These are phyloP conservation scores for Candida ortonii DNA, from an alignment of 805 yeast genomes.

Conservation along the genomic window DNA sequence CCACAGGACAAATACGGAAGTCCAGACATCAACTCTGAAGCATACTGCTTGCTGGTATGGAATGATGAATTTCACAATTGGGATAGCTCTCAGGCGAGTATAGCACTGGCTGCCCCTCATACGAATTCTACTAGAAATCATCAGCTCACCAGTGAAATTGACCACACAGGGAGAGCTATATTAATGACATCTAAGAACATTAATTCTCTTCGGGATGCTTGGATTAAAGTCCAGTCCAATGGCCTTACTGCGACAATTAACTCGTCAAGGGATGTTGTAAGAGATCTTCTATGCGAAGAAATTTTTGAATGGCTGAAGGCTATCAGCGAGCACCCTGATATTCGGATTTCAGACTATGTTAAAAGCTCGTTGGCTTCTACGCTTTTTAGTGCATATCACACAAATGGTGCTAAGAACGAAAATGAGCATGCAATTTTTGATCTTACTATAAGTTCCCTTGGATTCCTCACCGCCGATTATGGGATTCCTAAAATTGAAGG, in stretches of 20 bases:
- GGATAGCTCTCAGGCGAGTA: conserved; percentile 27
- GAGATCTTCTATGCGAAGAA: conserved; percentile 44
- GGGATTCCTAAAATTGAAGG: conserved; percentile 36
- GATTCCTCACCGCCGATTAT: conserved; percentile 35
- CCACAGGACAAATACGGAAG: conserved; percentile 35
- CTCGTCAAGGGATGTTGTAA: conserved; percentile 47
- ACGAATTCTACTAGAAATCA: conserved; percentile 4
- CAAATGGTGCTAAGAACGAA: conserved; percentile 34
- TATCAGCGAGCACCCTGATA: conserved; percentile 37
- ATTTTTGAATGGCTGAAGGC: conserved; percentile 52
- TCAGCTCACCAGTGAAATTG: conserved; percentile 42
- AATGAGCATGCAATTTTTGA: conserved; percentile 17
- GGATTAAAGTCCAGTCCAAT: conserved; percentile 22
- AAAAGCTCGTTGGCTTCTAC: conserved; percentile 43
- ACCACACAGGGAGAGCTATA: conserved; percentile 48
- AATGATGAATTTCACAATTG: conserved; percentile 74
- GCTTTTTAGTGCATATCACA: conserved; percentile 36
- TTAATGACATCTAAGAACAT: conserved; percentile 36
- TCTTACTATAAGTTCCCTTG: conserved; percentile 22
- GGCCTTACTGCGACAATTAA: conserved; percentile 58
- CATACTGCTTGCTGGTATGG: conserved; percentile 61
- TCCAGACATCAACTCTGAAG: conserved; percentile 34
- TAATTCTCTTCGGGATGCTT: conserved; percentile 15
- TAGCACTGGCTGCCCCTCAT: conserved; percentile 17
- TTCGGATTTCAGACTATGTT: conserved; percentile 36